phyloP scores from a whole-genome alignment of 1,139 yeast species.

The Diutina neorugosa region DNA sequence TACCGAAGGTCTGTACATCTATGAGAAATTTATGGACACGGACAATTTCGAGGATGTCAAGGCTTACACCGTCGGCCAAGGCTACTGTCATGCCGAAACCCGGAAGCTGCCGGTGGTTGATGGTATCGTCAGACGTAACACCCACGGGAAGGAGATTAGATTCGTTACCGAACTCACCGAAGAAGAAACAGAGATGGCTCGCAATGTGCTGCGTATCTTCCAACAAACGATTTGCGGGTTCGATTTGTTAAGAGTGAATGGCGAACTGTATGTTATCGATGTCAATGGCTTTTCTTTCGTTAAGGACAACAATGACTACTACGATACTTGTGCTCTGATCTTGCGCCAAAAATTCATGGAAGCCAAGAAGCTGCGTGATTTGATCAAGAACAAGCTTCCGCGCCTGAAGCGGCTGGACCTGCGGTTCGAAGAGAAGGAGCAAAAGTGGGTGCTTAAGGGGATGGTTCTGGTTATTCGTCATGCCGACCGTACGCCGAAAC shows the following conservation, averaged over 20 bases:
- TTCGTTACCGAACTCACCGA: conserved; percentile 70
- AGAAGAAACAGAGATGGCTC: conserved; percentile 73
- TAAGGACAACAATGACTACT: conserved; percentile 79
- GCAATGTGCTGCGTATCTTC: conserved; percentile 59
- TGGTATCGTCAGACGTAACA: conserved; percentile 93
- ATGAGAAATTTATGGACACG: conserved; percentile 94
- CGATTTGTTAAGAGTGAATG: conserved; percentile 82
- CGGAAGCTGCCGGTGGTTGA: conserved; percentile 98
- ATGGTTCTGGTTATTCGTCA: conserved; percentile 86
- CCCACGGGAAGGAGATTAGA: conserved; percentile 94
- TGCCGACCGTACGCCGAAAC: conserved; percentile 99
- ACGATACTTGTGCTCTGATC: conserved; percentile 73
- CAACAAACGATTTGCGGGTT: conserved; percentile 98
- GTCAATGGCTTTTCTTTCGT: conserved; percentile 98
- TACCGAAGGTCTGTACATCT: conserved; percentile 82
- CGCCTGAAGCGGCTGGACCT: conserved; percentile 25
- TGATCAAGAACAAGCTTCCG: conserved; percentile 28
- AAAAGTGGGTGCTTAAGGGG: conserved; percentile 96
- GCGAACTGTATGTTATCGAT: conserved; percentile 86
- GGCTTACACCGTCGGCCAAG: conserved; percentile 91
- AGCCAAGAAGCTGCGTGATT: conserved; percentile 37
- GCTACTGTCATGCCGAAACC: conserved; percentile 94
- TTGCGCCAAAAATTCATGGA: conserved; percentile 60
- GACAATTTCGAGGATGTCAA: conserved; percentile 98
- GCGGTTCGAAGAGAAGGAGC: conserved; percentile 66